A percentile compares a stretch with the other conserved stretches of the same genome.
phyloP scores from a whole-genome alignment of 371 early-diverging fungal genomes.

The Chytridiales sp. region DNA sequence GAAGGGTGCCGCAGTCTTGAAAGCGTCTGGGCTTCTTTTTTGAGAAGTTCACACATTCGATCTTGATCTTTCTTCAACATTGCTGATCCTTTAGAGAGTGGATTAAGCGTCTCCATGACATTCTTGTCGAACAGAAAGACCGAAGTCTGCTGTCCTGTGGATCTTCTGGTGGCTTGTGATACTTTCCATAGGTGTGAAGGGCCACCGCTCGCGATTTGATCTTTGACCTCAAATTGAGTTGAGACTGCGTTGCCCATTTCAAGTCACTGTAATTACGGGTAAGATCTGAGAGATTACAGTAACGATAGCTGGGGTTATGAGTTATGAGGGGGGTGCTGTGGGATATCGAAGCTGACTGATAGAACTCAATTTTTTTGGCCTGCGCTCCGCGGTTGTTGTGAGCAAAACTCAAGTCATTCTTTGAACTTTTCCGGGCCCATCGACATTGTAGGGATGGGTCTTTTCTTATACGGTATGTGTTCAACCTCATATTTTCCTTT shows the following conservation, averaged over 20 bases:
- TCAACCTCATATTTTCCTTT: too few species aligned
- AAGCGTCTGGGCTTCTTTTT: conserved; percentile 61
- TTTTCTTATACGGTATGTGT: too few species aligned
- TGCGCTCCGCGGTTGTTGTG: too few species aligned
- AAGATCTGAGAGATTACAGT: too few species aligned
- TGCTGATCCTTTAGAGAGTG: conserved; percentile 43
- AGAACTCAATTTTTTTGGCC: too few species aligned
- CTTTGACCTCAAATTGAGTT: conserved; percentile 17
- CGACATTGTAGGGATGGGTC: too few species aligned
- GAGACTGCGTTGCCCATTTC: conserved; percentile 12
- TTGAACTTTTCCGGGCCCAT: too few species aligned
- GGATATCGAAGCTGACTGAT: too few species aligned
- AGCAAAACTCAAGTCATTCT: too few species aligned
- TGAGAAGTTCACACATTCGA: conserved; percentile 58
- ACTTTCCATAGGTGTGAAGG: conserved; percentile 59
- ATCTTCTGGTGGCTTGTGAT: conserved; percentile 58
- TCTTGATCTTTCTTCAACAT: conserved; percentile 52
- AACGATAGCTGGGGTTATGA: too few species aligned
- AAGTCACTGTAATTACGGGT: too few species aligned
- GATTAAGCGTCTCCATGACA: conserved; percentile 58
- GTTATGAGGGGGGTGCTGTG: too few species aligned
- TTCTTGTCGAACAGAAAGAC: conserved; percentile 67
- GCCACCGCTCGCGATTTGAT: conserved; percentile 29
- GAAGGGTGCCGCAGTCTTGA: conserved; percentile 82
- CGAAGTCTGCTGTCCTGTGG: conserved; percentile 61